phyloP scores from a whole-genome alignment of 208 protist species.

The Leishmania tarentolae region DNA sequence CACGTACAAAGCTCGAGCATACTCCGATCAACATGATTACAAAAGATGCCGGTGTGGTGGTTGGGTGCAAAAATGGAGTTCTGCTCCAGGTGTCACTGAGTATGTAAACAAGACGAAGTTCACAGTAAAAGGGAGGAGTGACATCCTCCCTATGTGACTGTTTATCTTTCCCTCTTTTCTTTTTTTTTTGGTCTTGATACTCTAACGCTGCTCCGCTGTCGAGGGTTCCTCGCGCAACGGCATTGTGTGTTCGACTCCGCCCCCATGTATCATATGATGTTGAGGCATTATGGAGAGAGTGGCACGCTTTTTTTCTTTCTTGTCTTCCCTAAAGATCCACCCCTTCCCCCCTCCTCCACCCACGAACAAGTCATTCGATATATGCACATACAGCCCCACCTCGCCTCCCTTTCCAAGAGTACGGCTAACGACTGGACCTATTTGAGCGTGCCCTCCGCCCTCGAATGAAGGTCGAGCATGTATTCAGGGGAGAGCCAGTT shows the following conservation, averaged over 20 bases:
- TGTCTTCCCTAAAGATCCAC: background rate
- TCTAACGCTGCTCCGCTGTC: background rate
- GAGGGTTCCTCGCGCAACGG: background rate
- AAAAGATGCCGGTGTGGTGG: slow-evolving; percentile 7
- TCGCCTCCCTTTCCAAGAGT: background rate
- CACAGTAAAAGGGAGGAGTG: background rate
- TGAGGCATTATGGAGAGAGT: background rate
- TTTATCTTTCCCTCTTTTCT: background rate
- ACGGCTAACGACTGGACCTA: background rate
- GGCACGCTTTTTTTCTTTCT: background rate
- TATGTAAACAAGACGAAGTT: slow-evolving; percentile 1
- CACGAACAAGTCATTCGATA: background rate
- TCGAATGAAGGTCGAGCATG: background rate
- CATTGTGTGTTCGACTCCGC: background rate
- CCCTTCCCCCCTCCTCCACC: no score
- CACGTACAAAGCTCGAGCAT: slow-evolving; percentile 30
- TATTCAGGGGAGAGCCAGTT: background rate
- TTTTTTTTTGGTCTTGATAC: background rate
- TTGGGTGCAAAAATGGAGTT: slow-evolving; percentile 28
- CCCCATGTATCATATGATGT: background rate
- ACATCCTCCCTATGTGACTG: background rate
- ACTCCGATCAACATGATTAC: slow-evolving; percentile 42
- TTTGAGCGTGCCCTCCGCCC: background rate
- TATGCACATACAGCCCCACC: background rate
- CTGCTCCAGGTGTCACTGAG: background rate